Conservation (phyloP, 2,329 filamentous ascomycete genomes). For the Hirsutella minnesotensis region DNA sequence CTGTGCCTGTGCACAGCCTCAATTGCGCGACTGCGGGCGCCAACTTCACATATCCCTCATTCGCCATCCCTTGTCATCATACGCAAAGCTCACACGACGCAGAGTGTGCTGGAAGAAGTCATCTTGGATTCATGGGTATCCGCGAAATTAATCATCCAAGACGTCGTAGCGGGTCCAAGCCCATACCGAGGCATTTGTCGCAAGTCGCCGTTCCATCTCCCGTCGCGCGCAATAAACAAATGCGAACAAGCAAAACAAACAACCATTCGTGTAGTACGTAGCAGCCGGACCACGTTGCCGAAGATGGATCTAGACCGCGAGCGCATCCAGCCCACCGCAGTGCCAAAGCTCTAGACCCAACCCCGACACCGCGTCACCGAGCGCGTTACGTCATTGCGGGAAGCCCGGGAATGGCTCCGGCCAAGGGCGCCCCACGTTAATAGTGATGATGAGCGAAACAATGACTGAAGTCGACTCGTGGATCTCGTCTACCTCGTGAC, state of each 20-base stretch:
- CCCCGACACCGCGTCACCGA: too few species aligned
- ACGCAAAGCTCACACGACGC: neutral
- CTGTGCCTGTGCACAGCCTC: too few species aligned
- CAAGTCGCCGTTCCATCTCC: neutral
- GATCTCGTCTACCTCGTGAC: conserved; percentile 3
- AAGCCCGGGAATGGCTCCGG: neutral
- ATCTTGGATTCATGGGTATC: conserved; percentile 3
- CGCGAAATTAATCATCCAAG: conserved; percentile 2
- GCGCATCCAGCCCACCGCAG: neutral
- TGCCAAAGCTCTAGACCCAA: neutral
- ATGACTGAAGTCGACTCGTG: neutral
- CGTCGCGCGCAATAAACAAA: too few species aligned
- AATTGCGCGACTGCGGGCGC: too few species aligned
- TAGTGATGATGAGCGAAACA: neutral
- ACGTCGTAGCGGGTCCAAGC: neutral
- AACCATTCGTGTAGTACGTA: too few species aligned
- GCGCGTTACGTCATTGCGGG: neutral
- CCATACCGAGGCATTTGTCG: neutral
- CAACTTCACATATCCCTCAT: too few species aligned
- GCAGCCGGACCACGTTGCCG: neutral
- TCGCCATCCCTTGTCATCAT: neutral
- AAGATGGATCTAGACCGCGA: neutral
- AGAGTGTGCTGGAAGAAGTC: neutral
- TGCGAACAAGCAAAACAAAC: too few species aligned
- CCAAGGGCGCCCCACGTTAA: neutral